Evolutionary conservation across 2,329 filamentous ascomycete genomes (phyloP), one percentile per base, ranked within the genome.

Genomic region (Fusarium mundagurra): DNA sequence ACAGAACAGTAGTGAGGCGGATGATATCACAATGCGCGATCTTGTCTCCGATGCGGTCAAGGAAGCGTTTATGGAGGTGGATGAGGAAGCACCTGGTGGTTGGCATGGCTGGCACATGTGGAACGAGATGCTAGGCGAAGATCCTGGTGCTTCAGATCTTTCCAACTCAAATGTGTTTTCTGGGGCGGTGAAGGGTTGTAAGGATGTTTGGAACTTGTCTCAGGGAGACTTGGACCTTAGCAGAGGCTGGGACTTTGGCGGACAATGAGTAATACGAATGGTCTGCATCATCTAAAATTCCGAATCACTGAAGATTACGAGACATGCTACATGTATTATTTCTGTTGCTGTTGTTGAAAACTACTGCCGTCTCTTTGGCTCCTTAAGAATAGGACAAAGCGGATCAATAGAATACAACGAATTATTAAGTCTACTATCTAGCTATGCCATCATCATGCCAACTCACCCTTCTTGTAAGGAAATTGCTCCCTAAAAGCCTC

Each of bases 321-420:
- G n/a, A n/a, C n/a, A n/a, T n/a, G n/a, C n/a, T 20, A 38, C 18
- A 38, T 18, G 17, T 9, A 38, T 38, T 18, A 38, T 6, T 38
- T 38, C 18, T 11, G 36, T 20, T 3, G n/a, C n/a, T n/a, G n/a
- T n/a, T n/a, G n/a, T n/a, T 38, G 10, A 0, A 20, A 0, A 12
- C 10, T 20, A 20, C 20, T 6, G 24, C 8, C n/a, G 13, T 45
- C 43, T 45, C 11, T 9, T 44, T 5, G 17, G n/a, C n/a, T n/a
- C n/a, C n/a, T n/a, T n/a, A n/a, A n/a, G n/a, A 5, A 13, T 20
- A 27, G 12, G 20, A 5, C 5, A 50, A 9, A 9, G 5, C 7
- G 12, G 3, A 22, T 22, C 10, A 10, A 8, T 10, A 0, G 4
- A 11, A 29, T 16, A 0, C 2, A 8, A 6, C 14, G 17, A 6